Conservation (phyloP, 139 green algal genomes). For the Volvox reticuliferus region DNA sequence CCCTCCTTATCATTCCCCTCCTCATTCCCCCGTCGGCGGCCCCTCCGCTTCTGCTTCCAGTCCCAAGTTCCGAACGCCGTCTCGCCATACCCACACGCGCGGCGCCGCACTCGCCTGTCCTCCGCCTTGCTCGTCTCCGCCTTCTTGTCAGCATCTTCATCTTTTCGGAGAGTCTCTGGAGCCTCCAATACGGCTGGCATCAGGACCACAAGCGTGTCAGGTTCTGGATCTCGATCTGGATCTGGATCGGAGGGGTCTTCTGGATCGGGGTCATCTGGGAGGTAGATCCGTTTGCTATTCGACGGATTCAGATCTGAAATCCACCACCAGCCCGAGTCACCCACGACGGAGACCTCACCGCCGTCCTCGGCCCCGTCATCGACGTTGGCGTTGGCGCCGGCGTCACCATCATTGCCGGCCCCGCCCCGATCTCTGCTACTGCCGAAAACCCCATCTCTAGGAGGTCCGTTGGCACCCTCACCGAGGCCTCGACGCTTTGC, state of each 20-base stretch:
- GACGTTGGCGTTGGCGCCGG: neutral
- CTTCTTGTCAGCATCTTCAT: neutral
- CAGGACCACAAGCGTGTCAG: neutral
- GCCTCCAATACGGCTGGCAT: neutral
- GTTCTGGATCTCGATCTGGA: neutral
- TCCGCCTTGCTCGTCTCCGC: neutral
- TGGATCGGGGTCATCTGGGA: neutral
- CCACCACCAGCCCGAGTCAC: neutral
- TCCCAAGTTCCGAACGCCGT: no score
- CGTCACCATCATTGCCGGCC: neutral
- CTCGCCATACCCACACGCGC: no score
- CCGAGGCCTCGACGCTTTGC: neutral
- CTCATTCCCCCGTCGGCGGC: no score
- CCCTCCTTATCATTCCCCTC: no score
- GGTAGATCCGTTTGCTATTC: no score
- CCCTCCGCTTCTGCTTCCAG: no score
- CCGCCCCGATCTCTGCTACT: no score
- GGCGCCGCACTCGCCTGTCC: no score
- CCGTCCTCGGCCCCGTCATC: neutral
- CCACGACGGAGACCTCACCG: neutral
- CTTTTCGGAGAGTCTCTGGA: neutral
- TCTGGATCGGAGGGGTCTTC: no score
- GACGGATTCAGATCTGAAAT: neutral
- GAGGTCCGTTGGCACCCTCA: no score
- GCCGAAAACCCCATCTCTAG: no score